phyloP scores from a whole-genome alignment of 306 rosid species.

The Sechiopsis laciniata region DNA sequence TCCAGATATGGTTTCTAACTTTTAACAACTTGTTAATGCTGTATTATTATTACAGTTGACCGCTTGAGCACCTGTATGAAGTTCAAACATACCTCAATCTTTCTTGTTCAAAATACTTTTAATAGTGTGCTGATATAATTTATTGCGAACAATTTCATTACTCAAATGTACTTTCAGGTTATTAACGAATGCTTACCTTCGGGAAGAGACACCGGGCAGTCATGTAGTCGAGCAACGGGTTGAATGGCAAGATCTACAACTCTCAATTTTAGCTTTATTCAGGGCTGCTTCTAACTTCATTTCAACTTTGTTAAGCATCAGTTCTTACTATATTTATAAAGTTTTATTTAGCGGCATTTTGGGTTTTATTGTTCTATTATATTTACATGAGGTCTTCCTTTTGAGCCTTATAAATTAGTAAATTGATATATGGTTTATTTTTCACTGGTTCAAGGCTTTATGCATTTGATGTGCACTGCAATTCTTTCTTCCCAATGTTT shows the following conservation, averaged over 20 bases:
- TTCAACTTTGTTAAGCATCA: background rate
- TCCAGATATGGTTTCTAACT: background rate
- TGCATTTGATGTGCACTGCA: conserved; percentile 99
- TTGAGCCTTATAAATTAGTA: background rate
- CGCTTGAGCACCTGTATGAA: conserved; percentile 1
- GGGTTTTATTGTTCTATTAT: background rate
- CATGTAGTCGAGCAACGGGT: conserved; percentile 99
- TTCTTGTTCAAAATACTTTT: background rate
- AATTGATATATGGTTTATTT: conserved; percentile 1
- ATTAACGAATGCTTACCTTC: conserved; percentile 81
- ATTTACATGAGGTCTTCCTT: background rate
- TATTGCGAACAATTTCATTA: conserved; percentile 18
- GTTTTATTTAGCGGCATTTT: background rate
- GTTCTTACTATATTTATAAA: background rate
- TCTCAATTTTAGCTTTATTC: conserved; percentile 20
- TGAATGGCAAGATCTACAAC: conserved; percentile 62
- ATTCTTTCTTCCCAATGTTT: conserved; percentile 98
- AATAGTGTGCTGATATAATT: conserved; percentile 19
- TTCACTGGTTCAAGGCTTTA: conserved; percentile 67
- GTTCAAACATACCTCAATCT: background rate
- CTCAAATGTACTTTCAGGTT: conserved; percentile 51
- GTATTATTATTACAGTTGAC: conserved; percentile 10
- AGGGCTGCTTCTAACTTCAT: background rate
- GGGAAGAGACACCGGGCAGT: conserved; percentile 96
- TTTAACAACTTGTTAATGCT: background rate